phyloP scores from a whole-genome alignment of 768 basidiomycete genomes.

The Auriscalpium vulgare region DNA sequence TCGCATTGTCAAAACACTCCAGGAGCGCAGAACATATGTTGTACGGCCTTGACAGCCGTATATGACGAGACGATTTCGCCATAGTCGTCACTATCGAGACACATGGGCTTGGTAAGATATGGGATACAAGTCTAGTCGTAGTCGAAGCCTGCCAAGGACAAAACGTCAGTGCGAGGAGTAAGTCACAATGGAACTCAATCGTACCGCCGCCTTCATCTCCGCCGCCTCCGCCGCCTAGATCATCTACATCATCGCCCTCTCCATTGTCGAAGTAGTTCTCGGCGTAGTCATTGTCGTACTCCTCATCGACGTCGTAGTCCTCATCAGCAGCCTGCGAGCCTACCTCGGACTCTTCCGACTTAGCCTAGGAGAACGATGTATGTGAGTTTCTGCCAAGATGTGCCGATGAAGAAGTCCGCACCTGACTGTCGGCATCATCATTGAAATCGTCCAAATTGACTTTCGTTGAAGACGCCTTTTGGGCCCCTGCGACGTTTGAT shows the following conservation, averaged over 20 bases:
- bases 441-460: conserved; percentile 12
- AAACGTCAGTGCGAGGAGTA: background rate
- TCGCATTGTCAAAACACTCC: too few species aligned
- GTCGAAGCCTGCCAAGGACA: conserved; percentile 15
- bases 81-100: too few species aligned
- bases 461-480: conserved; percentile 2
- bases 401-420: background rate
- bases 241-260: conserved; percentile 74
- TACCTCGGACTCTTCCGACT: conserved; percentile 61
- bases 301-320: conserved; percentile 85
- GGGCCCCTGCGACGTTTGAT: conserved; percentile 2
- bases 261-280: conserved; percentile 91
- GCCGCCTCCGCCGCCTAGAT: conserved; percentile 63
- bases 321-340: conserved; percentile 59
- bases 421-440: conserved; percentile 10
- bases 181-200: background rate
- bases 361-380: conserved; percentile 36
- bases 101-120: background rate
- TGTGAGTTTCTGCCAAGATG: too few species aligned
- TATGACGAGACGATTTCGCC: too few species aligned
- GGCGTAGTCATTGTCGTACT: conserved; percentile 87
- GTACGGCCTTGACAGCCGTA: too few species aligned
- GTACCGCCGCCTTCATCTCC: conserved; percentile 56
- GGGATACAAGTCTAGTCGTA: conserved; percentile 12
- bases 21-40: too few species aligned